Base-by-base conservation (phyloP, 169 alveolate species). In the Cyclospora cayetanensis region DNA sequence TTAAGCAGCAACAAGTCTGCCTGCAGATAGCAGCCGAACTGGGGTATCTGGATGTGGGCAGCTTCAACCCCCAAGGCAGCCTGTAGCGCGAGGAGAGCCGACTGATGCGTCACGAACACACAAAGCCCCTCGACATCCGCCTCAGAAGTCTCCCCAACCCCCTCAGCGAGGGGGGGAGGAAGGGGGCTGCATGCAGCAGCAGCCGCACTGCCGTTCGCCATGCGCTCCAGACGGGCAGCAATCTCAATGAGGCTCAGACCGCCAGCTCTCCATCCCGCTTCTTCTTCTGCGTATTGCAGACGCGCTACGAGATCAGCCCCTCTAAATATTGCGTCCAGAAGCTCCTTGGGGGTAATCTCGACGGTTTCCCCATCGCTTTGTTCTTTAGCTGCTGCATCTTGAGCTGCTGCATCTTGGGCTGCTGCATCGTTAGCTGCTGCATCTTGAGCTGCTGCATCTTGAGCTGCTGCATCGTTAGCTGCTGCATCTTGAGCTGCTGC, bases 191-290 rank as follows among this genome's bases (percentile, higher is more conserved):
- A 39, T 29, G 80, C 27, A 9, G 80, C 50, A 12, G 80, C 22
- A 31, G 46, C 80, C 7, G 80, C 46, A 27, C 11, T 46, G 12
- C 50, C 80, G 60, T 82, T 77, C 31, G 90, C 90, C 90, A 82
- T 82, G 37, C 39, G 76, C 60, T 82, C 90, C 15, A 82, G 77
- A 2, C 90, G 53, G 7, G 68, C 79, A 4, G 79, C 60, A 31
- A 82, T 66, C 25, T 82, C 90, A 2, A 82, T 66, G 29, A 82
- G 90, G 2, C 76, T 46, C 11, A 22, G 52, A 11, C 90, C 90
- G 63, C 90, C 90, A 4, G 90, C 90, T 11, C 90, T 27, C 90
- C 90, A 82, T 25, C 90, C 90, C 27, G 55, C 90, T 42, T 82
- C 90, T 35, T 52, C 90, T 35, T 37, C 60, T 22, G 65, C 90